Evolutionary conservation across 2,329 filamentous ascomycete genomes (phyloP).

Genomic region (Colletotrichum echinochloae): DNA sequence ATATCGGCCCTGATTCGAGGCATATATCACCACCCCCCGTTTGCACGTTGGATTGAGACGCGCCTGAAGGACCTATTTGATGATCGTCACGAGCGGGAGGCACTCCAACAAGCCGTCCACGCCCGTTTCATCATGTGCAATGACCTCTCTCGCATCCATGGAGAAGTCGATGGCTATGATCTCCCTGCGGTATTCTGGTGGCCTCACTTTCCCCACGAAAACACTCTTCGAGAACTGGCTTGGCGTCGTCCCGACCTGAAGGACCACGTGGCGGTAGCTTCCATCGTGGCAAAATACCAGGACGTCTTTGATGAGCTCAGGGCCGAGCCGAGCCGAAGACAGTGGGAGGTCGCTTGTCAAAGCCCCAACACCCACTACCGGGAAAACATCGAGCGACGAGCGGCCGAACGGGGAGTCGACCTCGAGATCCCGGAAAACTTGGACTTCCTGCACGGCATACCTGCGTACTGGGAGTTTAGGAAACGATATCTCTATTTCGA

Average conservation of each 20-base stretch:
- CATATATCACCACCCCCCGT: slow-evolving; percentile 53
- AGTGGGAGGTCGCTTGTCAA: background rate
- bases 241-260: background rate
- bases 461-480: too few species aligned
- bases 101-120: slow-evolving; percentile 41
- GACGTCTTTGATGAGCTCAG: background rate
- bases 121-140: slow-evolving; percentile 49
- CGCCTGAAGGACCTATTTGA: background rate
- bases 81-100: background rate
- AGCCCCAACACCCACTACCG: background rate
- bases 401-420: background rate
- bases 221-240: slow-evolving; percentile 13
- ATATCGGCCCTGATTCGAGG: slow-evolving; percentile 47
- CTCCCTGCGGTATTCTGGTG: slow-evolving; percentile 6
- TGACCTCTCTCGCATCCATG: slow-evolving; percentile 43
- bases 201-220: background rate
- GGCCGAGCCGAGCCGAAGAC: background rate
- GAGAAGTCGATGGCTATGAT: background rate
- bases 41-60: slow-evolving; percentile 48
- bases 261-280: background rate
- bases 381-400: background rate
- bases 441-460: too few species aligned
- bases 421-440: too few species aligned
- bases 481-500: too few species aligned
- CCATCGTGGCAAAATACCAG: background rate